phyloP scores from a whole-genome alignment of 2,329 filamentous ascomycete genomes.

The Hirsutella minnesotensis region DNA sequence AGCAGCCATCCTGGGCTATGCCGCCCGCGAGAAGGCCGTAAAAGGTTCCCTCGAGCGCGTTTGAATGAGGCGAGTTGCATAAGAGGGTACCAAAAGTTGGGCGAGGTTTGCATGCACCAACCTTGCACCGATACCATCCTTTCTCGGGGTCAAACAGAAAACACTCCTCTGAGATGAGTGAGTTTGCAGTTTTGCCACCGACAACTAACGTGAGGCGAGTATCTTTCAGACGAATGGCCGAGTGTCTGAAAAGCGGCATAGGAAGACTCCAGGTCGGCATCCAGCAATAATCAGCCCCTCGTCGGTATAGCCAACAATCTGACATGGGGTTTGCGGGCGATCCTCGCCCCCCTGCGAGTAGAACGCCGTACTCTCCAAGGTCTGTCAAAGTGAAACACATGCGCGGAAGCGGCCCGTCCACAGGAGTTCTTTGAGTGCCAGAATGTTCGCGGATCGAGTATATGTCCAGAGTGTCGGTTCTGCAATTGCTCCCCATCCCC shows the following conservation, averaged over 20 bases:
- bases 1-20: slow-evolving; percentile 49
- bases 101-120: slow-evolving; percentile 21
- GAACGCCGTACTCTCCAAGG: slow-evolving; percentile 41
- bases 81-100: slow-evolving; percentile 33
- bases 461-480: slow-evolving; percentile 38
- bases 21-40: slow-evolving; percentile 62
- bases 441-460: slow-evolving; percentile 19
- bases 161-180: slow-evolving; percentile 36
- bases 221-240: slow-evolving; percentile 37
- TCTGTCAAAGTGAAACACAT: slow-evolving; percentile 71
- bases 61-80: slow-evolving; percentile 13
- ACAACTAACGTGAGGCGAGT: slow-evolving; percentile 44
- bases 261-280: slow-evolving; percentile 53
- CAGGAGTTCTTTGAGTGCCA: slow-evolving; percentile 14
- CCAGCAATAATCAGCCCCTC: slow-evolving; percentile 42
- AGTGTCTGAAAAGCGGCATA: slow-evolving; percentile 64
- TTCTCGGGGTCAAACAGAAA: slow-evolving; percentile 36
- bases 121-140: slow-evolving; percentile 35
- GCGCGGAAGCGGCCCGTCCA: slow-evolving; percentile 23
- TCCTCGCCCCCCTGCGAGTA: slow-evolving; percentile 68
- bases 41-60: slow-evolving; percentile 19
- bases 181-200: slow-evolving; percentile 46
- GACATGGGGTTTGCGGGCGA: slow-evolving; percentile 57
- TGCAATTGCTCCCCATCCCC: slow-evolving; percentile 31
- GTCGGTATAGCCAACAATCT: slow-evolving; percentile 66